A percentile compares a stretch with the other conserved stretches of the same genome.
phyloP scores from a whole-genome alignment of 257 asterid genomes.

The Cordia subcordata region DNA sequence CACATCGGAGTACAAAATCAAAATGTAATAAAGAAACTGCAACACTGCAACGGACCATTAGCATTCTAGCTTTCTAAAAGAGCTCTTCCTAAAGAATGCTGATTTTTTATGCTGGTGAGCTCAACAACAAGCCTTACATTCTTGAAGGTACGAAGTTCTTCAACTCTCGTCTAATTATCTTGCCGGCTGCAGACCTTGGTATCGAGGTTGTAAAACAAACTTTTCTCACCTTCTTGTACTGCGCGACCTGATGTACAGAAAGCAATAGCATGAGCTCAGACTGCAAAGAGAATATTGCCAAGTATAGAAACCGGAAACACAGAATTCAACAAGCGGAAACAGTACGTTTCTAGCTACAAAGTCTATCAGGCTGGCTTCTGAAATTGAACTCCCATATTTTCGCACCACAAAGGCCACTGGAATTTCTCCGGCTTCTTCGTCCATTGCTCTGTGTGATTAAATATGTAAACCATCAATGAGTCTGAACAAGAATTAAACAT shows the following conservation, averaged over 20 bases:
- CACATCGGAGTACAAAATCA: neutral
- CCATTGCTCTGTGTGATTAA: conserved; percentile 33
- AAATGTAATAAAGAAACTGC: neutral
- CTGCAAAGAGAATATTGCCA: too few relatives aligned
- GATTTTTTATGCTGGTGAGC: neutral
- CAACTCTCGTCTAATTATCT: conserved; percentile 26
- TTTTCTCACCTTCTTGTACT: conserved; percentile 78
- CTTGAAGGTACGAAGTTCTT: neutral
- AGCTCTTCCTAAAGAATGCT: too few relatives aligned
- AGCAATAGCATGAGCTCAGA: neutral
- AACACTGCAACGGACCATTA: neutral
- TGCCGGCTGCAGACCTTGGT: conserved; percentile 49
- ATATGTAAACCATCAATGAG: neutral
- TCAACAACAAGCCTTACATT: conserved; percentile 8
- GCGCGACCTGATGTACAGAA: conserved; percentile 54
- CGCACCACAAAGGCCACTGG: conserved; percentile 80
- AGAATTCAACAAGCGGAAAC: neutral
- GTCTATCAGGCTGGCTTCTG: conserved; percentile 43
- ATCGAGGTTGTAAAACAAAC: conserved; percentile 37
- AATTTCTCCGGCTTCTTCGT: conserved; percentile 81
- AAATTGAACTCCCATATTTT: conserved; percentile 39
- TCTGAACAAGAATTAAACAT: neutral
- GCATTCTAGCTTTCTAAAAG: neutral
- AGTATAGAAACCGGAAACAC: neutral
- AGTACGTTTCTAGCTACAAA: conserved; percentile 66